Percentiles rank a stretch among this genome's conserved stretches.
These are phyloP conservation scores for Blastomyces parvus DNA, from an alignment of 2,329 filamentous ascomycete genomes.

Conservation along the genomic window DNA sequence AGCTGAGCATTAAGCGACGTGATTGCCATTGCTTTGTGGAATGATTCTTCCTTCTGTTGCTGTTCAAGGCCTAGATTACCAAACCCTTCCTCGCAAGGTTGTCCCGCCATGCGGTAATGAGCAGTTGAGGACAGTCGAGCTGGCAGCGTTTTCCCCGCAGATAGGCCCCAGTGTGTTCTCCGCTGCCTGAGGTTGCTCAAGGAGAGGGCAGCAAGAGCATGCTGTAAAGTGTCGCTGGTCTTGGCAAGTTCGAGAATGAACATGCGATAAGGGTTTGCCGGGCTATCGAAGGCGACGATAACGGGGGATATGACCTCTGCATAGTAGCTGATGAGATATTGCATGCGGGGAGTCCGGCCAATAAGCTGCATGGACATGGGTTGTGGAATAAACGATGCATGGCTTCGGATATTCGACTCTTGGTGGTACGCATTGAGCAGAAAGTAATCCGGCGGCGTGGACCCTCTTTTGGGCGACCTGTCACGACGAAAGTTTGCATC, in stretches of 20 bases:
- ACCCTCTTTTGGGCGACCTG: neutral
- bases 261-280: constrained; percentile 73
- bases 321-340: constrained; percentile 88
- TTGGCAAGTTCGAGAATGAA: constrained; percentile 71
- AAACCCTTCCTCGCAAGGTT: constrained; percentile 27
- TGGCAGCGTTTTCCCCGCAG: constrained; percentile 44
- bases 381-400: constrained; percentile 23
- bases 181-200: constrained; percentile 85
- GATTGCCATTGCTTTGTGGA: constrained; percentile 76
- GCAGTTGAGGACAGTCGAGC: constrained; percentile 41
- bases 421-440: neutral
- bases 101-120: constrained; percentile 35
- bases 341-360: constrained; percentile 63
- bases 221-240: constrained; percentile 72
- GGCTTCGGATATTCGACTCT: neutral
- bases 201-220: constrained; percentile 80
- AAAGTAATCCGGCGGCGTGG: neutral
- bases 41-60: constrained; percentile 64
- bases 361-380: constrained; percentile 39
- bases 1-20: constrained; percentile 75
- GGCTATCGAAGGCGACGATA: constrained; percentile 82
- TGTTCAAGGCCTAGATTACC: constrained; percentile 45
- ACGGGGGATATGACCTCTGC: constrained; percentile 84
- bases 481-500: neutral
- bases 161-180: constrained; percentile 47